These are phyloP conservation scores for Amniculicola lignicola DNA, from an alignment of 495 filamentous ascomycete genomes.

Conservation along the genomic window DNA sequence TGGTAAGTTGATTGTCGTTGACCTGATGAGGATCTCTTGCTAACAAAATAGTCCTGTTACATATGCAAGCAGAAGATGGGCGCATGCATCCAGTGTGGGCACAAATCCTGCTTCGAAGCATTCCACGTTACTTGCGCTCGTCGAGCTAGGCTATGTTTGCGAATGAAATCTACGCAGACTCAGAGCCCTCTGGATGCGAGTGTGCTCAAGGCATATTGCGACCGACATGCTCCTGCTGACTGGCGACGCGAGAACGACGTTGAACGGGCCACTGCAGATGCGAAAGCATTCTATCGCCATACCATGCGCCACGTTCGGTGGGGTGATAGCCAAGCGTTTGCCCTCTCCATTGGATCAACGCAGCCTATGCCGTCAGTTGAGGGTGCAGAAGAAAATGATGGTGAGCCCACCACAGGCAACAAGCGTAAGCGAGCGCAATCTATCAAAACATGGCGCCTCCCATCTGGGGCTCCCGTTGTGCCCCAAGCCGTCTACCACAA, in stretches of 20 bases:
- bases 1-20: conserved; percentile 43
- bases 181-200: conserved; percentile 82
- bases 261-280: conserved; percentile 61
- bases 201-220: conserved; percentile 89
- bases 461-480: conserved; percentile 92
- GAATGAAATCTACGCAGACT: conserved; percentile 88
- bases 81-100: conserved; percentile 96
- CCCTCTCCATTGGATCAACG: conserved; percentile 69
- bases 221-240: conserved; percentile 89
- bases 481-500: conserved; percentile 78
- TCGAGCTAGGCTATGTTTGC: conserved; percentile 80
- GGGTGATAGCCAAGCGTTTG: conserved; percentile 86
- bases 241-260: conserved; percentile 84
- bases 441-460: conserved; percentile 84
- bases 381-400: conserved; percentile 37
- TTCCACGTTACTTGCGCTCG: conserved; percentile 98
- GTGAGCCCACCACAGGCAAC: conserved; percentile 62
- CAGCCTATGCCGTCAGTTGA: conserved; percentile 59
- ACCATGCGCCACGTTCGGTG: conserved; percentile 82
- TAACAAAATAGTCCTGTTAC: conserved; percentile 67
- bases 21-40: background rate
- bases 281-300: conserved; percentile 77
- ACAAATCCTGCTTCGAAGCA: conserved; percentile 95
- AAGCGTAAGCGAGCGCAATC: conserved; percentile 67
- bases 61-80: conserved; percentile 98